phyloP scores from a whole-genome alignment of 139 green algal genomes.

The Limnomonas spitsbergensis region DNA sequence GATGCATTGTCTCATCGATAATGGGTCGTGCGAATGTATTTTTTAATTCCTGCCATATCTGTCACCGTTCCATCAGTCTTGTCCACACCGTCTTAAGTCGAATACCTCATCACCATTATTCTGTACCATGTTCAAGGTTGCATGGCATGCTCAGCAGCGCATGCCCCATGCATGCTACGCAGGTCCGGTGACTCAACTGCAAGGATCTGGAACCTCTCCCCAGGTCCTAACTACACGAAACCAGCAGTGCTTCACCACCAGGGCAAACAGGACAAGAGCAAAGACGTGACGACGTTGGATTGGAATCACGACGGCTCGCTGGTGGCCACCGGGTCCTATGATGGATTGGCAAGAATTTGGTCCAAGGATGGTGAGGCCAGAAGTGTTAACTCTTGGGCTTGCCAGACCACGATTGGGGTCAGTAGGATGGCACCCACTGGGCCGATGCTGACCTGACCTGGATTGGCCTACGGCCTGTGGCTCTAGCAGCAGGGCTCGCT shows the following conservation, averaged over 20 bases:
- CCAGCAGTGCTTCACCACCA: slow-evolving; percentile 40
- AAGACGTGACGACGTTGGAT: slow-evolving; percentile 90
- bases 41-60: no score
- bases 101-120: no score
- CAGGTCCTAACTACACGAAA: slow-evolving; percentile 14
- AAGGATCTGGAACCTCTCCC: slow-evolving; percentile 75
- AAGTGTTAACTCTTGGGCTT: neutral
- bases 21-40: no score
- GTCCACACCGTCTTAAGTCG: no score
- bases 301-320: slow-evolving; percentile 81
- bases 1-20: no score
- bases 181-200: slow-evolving; percentile 79
- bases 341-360: slow-evolving; percentile 83
- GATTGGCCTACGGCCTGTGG: no score
- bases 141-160: neutral
- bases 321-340: slow-evolving; percentile 86
- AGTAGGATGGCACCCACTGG: no score
- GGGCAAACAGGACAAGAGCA: slow-evolving; percentile 28
- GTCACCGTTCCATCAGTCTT: no score
- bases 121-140: no score
- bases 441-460: no score
- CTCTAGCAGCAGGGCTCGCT: no score
- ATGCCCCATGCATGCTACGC: neutral
- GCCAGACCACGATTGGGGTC: neutral
- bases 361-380: slow-evolving; percentile 59